Evolutionary conservation across 148 eudicot genomes (phyloP).

Genomic region (Arctostaphylos glauca): DNA sequence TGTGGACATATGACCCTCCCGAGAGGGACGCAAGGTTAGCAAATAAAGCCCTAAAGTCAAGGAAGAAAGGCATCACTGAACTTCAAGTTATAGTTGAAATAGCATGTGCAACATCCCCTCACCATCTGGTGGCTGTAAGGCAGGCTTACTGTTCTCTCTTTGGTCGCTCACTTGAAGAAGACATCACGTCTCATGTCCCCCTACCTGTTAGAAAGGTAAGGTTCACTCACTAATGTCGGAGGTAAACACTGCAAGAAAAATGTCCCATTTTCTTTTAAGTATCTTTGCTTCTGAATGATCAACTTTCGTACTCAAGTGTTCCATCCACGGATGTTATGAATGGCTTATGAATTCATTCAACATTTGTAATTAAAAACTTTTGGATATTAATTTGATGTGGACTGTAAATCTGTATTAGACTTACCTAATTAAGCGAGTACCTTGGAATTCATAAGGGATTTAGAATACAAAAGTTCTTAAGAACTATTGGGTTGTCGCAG

Average conservation of each 20-base stretch:
- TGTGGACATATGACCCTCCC: conserved; percentile 82
- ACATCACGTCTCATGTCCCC: conserved; percentile 43
- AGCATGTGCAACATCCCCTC: conserved; percentile 72
- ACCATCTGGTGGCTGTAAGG: conserved; percentile 68
- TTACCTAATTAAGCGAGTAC: neutral
- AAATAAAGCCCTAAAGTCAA: conserved; percentile 51
- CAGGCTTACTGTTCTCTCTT: conserved; percentile 60
- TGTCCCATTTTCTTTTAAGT: neutral
- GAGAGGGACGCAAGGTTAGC: conserved; percentile 79
- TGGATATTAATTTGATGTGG: neutral
- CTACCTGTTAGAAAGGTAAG: conserved; percentile 68
- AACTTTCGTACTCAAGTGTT: neutral
- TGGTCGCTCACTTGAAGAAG: conserved; percentile 73
- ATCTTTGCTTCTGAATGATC: conserved; percentile 2
- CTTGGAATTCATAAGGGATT: no score
- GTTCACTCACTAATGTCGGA: neutral
- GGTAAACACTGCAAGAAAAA: neutral
- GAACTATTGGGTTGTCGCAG: neutral
- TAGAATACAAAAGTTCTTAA: neutral
- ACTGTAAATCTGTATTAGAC: neutral
- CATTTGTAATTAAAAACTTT: neutral
- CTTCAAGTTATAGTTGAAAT: conserved; percentile 72
- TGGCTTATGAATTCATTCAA: neutral
- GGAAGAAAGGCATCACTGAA: conserved; percentile 40
- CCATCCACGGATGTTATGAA: neutral